Evolutionary conservation across 2,329 filamentous ascomycete species (phyloP).

Genomic region (Beauveria brongniartii): DNA sequence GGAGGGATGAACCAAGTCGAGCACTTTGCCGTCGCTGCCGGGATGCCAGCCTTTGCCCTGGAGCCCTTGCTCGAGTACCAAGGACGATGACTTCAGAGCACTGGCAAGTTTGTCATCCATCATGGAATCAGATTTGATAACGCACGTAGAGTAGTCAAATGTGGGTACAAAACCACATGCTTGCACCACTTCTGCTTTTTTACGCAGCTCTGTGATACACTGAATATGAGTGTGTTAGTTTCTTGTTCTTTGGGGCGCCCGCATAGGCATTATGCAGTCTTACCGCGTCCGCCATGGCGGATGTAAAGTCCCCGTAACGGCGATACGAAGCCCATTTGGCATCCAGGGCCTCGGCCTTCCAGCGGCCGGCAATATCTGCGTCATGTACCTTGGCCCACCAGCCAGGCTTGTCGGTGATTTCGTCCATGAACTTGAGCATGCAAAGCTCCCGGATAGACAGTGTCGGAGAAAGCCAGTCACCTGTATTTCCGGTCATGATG

Average conservation of each 20-base stretch:
- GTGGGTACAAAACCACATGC: conserved; percentile 14
- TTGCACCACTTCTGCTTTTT: background rate
- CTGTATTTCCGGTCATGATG: no score
- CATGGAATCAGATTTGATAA: conserved; percentile 27
- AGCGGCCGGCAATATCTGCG: conserved; percentile 12
- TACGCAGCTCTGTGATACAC: conserved; percentile 15
- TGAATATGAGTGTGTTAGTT: background rate
- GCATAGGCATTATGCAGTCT: no score
- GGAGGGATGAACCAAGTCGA: conserved; percentile 57
- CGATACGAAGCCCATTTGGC: no score
- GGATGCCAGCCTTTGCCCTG: conserved; percentile 53
- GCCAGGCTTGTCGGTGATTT: conserved; percentile 28
- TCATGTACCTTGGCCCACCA: conserved; percentile 26
- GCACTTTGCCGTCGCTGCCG: conserved; percentile 44
- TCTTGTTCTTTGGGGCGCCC: no score
- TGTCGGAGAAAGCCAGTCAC: no score
- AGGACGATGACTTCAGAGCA: conserved; percentile 39
- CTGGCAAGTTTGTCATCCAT: conserved; percentile 16
- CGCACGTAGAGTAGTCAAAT: conserved; percentile 24
- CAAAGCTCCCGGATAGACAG: conserved; percentile 23
- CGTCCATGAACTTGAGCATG: conserved; percentile 27
- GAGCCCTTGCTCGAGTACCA: conserved; percentile 31
- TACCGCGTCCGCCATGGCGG: no score
- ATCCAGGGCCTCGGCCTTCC: no score
- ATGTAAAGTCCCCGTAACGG: no score